Evolutionary conservation across 805 yeast genomes (phyloP), one percentile per base, ranked within the genome.

Genomic region (Lipomyces lipofer): DNA sequence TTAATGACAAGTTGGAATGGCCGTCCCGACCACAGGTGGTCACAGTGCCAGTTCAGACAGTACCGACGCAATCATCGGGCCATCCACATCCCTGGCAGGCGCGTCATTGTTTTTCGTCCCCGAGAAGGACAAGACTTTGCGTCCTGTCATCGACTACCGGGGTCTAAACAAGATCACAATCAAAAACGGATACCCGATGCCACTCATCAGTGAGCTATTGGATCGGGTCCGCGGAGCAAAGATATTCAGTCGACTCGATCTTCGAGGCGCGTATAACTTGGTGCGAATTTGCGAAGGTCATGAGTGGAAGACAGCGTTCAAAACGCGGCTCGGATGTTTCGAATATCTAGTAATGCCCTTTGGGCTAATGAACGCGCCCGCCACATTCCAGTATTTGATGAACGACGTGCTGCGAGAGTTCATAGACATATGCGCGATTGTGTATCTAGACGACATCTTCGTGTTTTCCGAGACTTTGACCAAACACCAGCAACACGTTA

Each of bases 291-390:
- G n/a, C n/a, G n/a, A n/a, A n/a, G n/a, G n/a, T n/a, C n/a, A n/a
- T n/a, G n/a, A n/a, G n/a, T n/a, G n/a, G 10, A 63, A 65, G 25
- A 66, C 67, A 4, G 65, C 69, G 19, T 67, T 67, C 35, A 30
- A 15, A 4, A 58, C 66, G 1, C 53, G 24, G 2, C 4, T 13
- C 9, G 71, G 68, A 9, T 49, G 51, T 4, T 65, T 47, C 47
- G 60, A 66, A 43, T 67, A 58, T 53, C 45, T 28, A 2, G 68
- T 63, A 4, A 64, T 67, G 67, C 69, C 67, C 0, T 65, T 67
- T 49, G 70, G 69, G 1, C 47, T 64, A 39, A 25, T 52, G 10
- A 65, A 63, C 47, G 69, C 67, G 1, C 69, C 70, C 1, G 63
- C 66, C 1, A 51, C 62, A 2, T 67, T 68, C 43, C 69, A 66